Evolutionary conservation across 345 rosid species (phyloP), one percentile per base, ranked within the genome.

Genomic region (Clarkia xantiana): DNA sequence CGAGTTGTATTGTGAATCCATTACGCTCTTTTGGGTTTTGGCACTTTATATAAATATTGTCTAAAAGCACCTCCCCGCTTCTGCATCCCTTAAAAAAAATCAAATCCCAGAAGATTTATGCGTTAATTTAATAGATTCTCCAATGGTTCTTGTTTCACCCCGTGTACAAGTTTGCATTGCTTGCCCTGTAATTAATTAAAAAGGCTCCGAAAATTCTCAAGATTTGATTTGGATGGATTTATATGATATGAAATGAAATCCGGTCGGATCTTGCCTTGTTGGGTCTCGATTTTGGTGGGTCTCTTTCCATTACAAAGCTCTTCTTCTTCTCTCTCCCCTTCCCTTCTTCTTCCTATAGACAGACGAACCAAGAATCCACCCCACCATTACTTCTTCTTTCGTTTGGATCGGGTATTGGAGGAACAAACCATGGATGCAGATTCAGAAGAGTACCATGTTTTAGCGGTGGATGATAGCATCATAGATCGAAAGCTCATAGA

Each of bases 401-500:
- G 51, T 42, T 36, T 55, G 9, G 10, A 7, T 55, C 46, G 47
- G 40, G 54, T 40, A 20, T 64, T 36, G 62, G 68, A 55, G 62
- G 58, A 52, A 70, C 81, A 81, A 86, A 81, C 80, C 44, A 66
- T 69, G 69, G 72, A 72, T 52, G 68, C 65, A 0, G 72, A 70
- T 3, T 86, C 77, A 38, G 47, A 67, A 6, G 58, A 54, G 49
- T 74, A 67, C 39, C 79, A 74, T 53, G 76, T 74, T 44, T 56
- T 74, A 51, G 79, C 79, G 42, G 75, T 74, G 45, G 79, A 74
- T 55, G 79, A 74, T 61, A 74, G 73, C 52, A 10, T 67, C 52
- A 59, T 74, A 9, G 79, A 74, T 40, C 61, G 79, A 47, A 74
- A 59, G 64, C 65, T 74, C 42, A 70, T 74, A 47, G 79, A 70